Conservation (phyloP, 495 filamentous ascomycete species). For the Aspergillus carlsbadensis region DNA sequence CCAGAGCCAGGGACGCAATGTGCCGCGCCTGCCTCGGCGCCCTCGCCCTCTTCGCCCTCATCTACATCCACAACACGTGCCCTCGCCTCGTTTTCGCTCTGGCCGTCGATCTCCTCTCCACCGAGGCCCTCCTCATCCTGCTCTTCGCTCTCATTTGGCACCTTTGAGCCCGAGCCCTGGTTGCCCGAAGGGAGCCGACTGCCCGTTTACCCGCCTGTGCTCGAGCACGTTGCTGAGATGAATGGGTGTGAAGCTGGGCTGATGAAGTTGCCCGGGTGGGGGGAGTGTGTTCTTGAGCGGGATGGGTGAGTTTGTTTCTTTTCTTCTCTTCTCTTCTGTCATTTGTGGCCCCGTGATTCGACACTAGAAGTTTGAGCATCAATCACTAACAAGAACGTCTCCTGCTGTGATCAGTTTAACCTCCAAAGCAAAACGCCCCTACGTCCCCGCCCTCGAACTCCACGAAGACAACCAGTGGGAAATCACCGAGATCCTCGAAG, state of each 20-base stretch:
- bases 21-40: not conserved
- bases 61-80: not conserved
- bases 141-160: not conserved
- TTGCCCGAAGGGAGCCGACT: no score
- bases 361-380: not conserved
- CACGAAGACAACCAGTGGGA: not conserved
- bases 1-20: no score
- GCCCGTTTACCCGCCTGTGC: not conserved
- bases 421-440: not conserved
- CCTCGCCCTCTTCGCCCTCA: not conserved
- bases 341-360: no score
- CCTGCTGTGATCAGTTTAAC: not conserved
- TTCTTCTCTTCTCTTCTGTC: no score
- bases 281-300: not conserved
- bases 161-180: not conserved
- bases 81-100: not conserved
- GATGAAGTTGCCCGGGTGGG: not conserved
- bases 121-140: not conserved
- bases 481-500: slow-evolving; percentile 6
- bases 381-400: not conserved
- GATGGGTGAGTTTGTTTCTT: slow-evolving; percentile 1
- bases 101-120: not conserved
- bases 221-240: not conserved
- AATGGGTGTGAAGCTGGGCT: not conserved
- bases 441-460: not conserved